Percentiles rank a stretch among this genome's conserved stretches.
These are phyloP conservation scores for Leishmania turanica DNA, from an alignment of 208 protist genomes.

Conservation along the genomic window DNA sequence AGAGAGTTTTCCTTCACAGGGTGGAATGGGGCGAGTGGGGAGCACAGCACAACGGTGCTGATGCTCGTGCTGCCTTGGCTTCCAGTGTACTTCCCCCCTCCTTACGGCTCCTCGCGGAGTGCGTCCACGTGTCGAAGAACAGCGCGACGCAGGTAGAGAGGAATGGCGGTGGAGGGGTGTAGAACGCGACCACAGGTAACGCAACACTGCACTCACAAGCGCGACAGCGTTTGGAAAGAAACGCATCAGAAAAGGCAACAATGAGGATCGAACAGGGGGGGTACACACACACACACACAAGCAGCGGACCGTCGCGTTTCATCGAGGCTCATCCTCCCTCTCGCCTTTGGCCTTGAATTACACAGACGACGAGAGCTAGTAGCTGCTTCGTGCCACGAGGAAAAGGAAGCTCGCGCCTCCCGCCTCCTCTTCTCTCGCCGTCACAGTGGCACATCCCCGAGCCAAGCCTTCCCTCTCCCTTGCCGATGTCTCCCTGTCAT, in stretches of 20 bases:
- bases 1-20: background rate
- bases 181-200: background rate
- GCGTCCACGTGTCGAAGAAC: background rate
- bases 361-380: background rate
- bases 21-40: background rate
- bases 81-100: background rate
- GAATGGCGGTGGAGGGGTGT: background rate
- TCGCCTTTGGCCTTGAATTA: background rate
- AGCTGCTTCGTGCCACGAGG: background rate
- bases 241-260: background rate
- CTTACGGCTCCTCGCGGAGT: background rate
- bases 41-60: background rate
- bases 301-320: background rate
- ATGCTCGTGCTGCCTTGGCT: background rate
- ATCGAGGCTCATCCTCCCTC: background rate
- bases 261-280: background rate
- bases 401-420: background rate
- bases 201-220: background rate
- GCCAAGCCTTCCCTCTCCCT: background rate
- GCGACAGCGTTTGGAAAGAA: background rate
- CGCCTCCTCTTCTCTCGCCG: background rate
- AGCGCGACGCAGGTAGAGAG: background rate
- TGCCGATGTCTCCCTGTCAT: background rate
- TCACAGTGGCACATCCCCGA: background rate
- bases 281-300: background rate